These are phyloP conservation scores for Phyllosticta ampelicida DNA, from an alignment of 2,329 filamentous ascomycete species.

Conservation along the genomic window DNA sequence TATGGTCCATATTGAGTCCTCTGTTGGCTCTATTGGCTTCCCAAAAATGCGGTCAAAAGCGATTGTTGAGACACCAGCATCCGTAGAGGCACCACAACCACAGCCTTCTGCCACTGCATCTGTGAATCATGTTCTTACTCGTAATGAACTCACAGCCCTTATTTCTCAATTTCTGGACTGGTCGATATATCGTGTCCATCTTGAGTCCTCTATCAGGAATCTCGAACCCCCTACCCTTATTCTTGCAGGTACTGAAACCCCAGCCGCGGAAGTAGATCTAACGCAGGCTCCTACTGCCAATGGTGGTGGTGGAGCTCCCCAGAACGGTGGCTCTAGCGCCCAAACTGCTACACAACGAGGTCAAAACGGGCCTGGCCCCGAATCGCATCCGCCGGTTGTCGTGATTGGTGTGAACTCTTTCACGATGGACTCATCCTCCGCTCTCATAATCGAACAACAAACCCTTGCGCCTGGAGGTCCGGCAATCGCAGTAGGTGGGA, in stretches of 20 bases:
- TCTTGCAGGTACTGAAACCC: background rate
- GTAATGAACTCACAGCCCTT: background rate
- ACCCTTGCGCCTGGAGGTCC: conserved; percentile 26
- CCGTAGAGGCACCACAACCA: background rate
- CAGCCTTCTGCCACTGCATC: background rate
- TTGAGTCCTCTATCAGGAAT: conserved; percentile 18
- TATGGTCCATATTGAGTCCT: conserved; percentile 17
- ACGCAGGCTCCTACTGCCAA: background rate
- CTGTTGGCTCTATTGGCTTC: conserved; percentile 13
- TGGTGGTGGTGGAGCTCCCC: background rate
- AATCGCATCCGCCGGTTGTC: background rate
- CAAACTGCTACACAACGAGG: background rate
- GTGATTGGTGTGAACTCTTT: conserved; percentile 20
- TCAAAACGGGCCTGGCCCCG: background rate
- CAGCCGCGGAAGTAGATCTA: background rate
- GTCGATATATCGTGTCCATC: conserved; percentile 16
- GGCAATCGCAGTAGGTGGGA: conserved; percentile 27
- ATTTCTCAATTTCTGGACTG: background rate
- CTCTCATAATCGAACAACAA: conserved; percentile 24
- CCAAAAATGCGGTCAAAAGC: conserved; percentile 15
- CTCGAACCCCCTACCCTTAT: background rate
- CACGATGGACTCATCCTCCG: conserved; percentile 22
- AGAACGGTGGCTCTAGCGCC: conserved; percentile 1
- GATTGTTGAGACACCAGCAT: conserved; percentile 10
- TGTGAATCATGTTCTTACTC: background rate